These are phyloP conservation scores for Euphorbia celastroides DNA, from an alignment of 441 rosid genomes.

Conservation along the genomic window DNA sequence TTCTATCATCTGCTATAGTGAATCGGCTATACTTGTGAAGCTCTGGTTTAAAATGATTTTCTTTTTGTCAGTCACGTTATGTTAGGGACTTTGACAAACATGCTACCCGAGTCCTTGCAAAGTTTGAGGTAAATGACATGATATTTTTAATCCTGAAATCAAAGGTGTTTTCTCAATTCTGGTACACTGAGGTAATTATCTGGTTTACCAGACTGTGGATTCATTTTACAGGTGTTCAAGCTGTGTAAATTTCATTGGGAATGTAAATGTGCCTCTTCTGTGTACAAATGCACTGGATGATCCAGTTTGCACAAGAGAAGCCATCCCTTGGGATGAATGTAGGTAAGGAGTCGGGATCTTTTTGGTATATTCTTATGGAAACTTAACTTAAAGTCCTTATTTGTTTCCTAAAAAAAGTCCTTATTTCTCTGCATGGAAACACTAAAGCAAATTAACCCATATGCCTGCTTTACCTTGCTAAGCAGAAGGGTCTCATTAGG, in stretches of 20 bases:
- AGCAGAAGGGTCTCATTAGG: background rate
- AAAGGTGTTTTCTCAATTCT: background rate
- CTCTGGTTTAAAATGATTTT: background rate
- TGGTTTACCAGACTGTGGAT: constrained; percentile 40
- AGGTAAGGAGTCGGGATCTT: constrained; percentile 36
- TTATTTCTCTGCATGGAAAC: background rate
- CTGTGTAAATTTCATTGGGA: constrained; percentile 31
- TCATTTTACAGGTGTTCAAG: constrained; percentile 40
- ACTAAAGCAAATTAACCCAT: background rate
- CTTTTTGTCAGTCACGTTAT: constrained; percentile 36
- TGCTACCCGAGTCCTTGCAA: constrained; percentile 43
- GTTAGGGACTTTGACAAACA: constrained; percentile 40
- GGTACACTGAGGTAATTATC: constrained; percentile 9
- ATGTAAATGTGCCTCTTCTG: constrained; percentile 46
- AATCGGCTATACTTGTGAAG: background rate
- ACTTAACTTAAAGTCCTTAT: background rate
- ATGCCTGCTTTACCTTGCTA: background rate
- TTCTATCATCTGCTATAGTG: background rate
- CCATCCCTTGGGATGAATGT: constrained; percentile 96
- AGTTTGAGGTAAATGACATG: constrained; percentile 36
- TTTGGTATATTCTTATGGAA: constrained; percentile 5
- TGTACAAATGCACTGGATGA: constrained; percentile 47
- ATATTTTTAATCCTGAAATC: background rate
- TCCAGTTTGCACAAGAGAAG: constrained; percentile 69
- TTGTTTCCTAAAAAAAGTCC: too few relatives aligned